These are phyloP conservation scores for Aspergillus quadricinctus DNA, from an alignment of 2,329 filamentous ascomycete species.

Conservation along the genomic window DNA sequence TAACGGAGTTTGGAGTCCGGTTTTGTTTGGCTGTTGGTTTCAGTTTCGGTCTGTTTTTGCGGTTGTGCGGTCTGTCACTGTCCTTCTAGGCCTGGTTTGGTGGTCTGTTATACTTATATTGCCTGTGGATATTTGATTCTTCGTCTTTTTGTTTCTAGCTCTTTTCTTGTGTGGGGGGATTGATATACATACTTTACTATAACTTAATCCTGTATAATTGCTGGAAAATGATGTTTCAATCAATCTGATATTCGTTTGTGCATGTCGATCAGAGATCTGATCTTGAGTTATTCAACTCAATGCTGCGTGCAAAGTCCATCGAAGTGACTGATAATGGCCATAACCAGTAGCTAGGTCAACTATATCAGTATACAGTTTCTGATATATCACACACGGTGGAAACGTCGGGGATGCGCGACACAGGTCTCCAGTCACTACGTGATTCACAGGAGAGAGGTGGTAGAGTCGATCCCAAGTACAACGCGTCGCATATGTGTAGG, in stretches of 20 bases:
- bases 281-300: not conserved
- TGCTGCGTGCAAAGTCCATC: not conserved
- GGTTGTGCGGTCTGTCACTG: slow-evolving; percentile 1
- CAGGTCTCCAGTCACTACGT: not conserved
- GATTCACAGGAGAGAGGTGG: no score
- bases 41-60: slow-evolving; percentile 12
- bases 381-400: no score
- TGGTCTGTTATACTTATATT: not conserved
- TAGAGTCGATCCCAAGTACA: not conserved
- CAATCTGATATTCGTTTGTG: not conserved
- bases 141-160: not conserved
- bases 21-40: slow-evolving; percentile 11
- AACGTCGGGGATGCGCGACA: not conserved
- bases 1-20: slow-evolving; percentile 16
- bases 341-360: not conserved
- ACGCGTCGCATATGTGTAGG: no score
- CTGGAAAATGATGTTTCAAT: not conserved
- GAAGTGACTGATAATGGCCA: not conserved
- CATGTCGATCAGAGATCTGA: not conserved
- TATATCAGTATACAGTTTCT: not conserved
- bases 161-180: not conserved
- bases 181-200: not conserved
- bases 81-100: not conserved
- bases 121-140: not conserved
- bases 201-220: not conserved